A percentile compares a stretch with the other conserved stretches of the same genome.
These are phyloP conservation scores for Ceratorhiza oryzae-sativae DNA, from an alignment of 1,284 basidiomycete species.

Conservation along the genomic window DNA sequence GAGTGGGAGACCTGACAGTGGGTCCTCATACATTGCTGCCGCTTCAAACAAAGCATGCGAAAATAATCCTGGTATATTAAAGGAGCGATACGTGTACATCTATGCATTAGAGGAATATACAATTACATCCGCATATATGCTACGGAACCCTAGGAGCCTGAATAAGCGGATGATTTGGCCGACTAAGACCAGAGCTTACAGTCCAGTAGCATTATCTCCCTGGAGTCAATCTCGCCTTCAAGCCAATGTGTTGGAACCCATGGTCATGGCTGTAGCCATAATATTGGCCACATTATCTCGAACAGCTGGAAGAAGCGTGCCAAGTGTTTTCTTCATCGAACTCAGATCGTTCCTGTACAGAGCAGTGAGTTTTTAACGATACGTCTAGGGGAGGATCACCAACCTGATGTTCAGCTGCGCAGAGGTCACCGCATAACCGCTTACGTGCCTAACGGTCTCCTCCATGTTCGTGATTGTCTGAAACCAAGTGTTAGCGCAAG, in stretches of 20 bases:
- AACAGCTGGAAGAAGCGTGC: neutral
- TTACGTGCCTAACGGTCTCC: slow-evolving; percentile 12
- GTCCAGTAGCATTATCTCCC: neutral
- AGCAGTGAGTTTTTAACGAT: neutral
- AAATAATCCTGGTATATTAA: neutral
- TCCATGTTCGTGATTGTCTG: slow-evolving; percentile 20
- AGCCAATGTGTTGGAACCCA: slow-evolving; percentile 3
- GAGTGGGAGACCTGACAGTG: too few relatives aligned
- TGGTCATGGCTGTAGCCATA: slow-evolving; percentile 10
- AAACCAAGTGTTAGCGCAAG: neutral
- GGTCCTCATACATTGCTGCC: too few relatives aligned
- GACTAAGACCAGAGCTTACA: neutral
- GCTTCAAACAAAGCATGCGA: too few relatives aligned
- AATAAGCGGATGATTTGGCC: neutral
- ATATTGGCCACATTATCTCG: neutral
- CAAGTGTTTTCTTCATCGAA: slow-evolving; percentile 32
- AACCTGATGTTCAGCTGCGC: slow-evolving; percentile 25
- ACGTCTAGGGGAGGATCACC: neutral
- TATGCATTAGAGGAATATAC: slow-evolving; percentile 26
- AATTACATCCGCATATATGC: neutral
- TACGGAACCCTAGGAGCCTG: neutral
- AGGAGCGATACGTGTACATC: neutral
- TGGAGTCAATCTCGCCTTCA: neutral
- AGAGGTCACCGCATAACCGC: slow-evolving; percentile 19
- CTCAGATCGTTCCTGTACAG: slow-evolving; percentile 19